phyloP scores from a whole-genome alignment of 768 basidiomycete species.

The Auricularia sp. region DNA sequence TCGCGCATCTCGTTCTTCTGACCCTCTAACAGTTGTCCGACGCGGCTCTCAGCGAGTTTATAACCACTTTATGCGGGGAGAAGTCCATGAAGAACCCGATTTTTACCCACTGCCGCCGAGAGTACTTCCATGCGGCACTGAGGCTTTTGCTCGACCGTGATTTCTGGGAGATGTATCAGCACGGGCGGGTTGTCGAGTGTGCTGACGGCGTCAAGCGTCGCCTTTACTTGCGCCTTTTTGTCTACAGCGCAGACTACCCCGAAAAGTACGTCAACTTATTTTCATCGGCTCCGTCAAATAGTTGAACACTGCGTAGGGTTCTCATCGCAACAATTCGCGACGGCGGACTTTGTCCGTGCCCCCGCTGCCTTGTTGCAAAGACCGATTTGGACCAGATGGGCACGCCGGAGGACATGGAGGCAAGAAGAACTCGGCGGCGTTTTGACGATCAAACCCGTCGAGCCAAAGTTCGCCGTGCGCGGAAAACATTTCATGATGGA shows the following conservation, averaged over 20 bases:
- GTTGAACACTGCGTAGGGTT: too few relatives aligned
- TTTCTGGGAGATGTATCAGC: slow-evolving; percentile 14
- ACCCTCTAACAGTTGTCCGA: too few relatives aligned
- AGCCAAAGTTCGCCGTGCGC: not conserved
- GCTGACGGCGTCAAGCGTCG: slow-evolving; percentile 13
- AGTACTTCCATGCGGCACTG: slow-evolving; percentile 16
- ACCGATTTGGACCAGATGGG: slow-evolving; percentile 22
- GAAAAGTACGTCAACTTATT: too few relatives aligned
- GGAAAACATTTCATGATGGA: not conserved
- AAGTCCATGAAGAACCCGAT: not conserved
- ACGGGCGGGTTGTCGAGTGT: slow-evolving; percentile 15
- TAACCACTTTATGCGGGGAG: not conserved
- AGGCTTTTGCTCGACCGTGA: slow-evolving; percentile 9
- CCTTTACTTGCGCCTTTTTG: slow-evolving; percentile 15
- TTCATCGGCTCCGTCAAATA: too few relatives aligned
- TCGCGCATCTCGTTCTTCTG: too few relatives aligned
- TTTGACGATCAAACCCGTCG: too few relatives aligned
- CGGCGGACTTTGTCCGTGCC: slow-evolving; percentile 30
- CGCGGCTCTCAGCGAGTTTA: slow-evolving; percentile 10
- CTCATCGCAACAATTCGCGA: slow-evolving; percentile 28
- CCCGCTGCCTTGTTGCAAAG: slow-evolving; percentile 25
- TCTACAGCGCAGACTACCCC: slow-evolving; percentile 22
- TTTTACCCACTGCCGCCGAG: slow-evolving; percentile 13
- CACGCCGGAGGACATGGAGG: slow-evolving; percentile 11
- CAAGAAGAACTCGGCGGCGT: too few relatives aligned